A percentile compares a stretch with the other conserved stretches of the same genome.
phyloP scores from a whole-genome alignment of 2,329 filamentous ascomycete genomes.

The Penicillium corylophilum region DNA sequence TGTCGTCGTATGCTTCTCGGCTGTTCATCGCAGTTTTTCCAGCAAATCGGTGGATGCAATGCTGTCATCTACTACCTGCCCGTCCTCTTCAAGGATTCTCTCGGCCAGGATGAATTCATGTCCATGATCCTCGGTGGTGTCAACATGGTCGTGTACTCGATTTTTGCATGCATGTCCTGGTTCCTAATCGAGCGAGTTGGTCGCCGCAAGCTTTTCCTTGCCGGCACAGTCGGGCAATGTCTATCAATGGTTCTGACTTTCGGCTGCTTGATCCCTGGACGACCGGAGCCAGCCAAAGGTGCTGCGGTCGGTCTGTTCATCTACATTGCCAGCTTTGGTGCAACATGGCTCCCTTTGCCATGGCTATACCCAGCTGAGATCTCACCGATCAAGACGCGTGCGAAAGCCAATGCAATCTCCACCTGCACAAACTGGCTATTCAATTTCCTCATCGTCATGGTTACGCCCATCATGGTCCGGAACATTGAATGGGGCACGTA shows the following conservation, averaged over 20 bases:
- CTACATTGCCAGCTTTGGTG: slow-evolving; percentile 65
- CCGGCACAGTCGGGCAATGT: slow-evolving; percentile 28
- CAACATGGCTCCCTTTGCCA: slow-evolving; percentile 61
- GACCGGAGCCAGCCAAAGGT: slow-evolving; percentile 17
- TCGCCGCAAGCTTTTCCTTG: slow-evolving; percentile 28
- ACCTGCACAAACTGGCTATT: slow-evolving; percentile 28
- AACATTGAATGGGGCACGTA: slow-evolving; percentile 10
- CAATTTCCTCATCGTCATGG: slow-evolving; percentile 48
- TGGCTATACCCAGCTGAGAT: slow-evolving; percentile 53
- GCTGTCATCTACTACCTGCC: slow-evolving; percentile 46
- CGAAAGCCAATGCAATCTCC: slow-evolving; percentile 52
- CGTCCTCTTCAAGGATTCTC: slow-evolving; percentile 45
- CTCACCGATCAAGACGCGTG: slow-evolving; percentile 46
- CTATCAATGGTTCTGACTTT: slow-evolving; percentile 25
- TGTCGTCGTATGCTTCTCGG: slow-evolving; percentile 33
- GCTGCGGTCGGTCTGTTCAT: slow-evolving; percentile 53
- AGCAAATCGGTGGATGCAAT: slow-evolving; percentile 49
- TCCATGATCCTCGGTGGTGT: slow-evolving; percentile 50
- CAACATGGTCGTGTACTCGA: slow-evolving; percentile 39
- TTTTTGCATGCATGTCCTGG: slow-evolving; percentile 35
- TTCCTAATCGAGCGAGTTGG: slow-evolving; percentile 44
- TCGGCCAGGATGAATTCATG: slow-evolving; percentile 35
- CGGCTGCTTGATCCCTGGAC: slow-evolving; percentile 21
- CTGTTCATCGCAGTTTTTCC: slow-evolving; percentile 35
- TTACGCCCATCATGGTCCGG: slow-evolving; percentile 33